Percentiles rank a stretch among this genome's conserved stretches.
Conservation (phyloP, 2,329 filamentous ascomycete genomes). For the Penicillium sp. region DNA sequence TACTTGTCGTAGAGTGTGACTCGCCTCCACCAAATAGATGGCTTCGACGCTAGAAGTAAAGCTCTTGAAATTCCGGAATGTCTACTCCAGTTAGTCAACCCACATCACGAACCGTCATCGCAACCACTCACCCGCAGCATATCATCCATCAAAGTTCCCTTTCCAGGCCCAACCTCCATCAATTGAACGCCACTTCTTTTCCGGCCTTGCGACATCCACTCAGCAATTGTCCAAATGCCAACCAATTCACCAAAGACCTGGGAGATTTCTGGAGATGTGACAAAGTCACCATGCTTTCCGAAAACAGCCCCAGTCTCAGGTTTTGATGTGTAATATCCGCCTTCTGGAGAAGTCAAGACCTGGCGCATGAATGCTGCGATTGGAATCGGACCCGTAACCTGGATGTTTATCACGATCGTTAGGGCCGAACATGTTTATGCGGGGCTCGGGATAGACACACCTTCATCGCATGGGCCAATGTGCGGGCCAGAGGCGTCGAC, state of each 20-base stretch:
- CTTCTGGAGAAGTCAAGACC: slow-evolving; percentile 86
- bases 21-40: slow-evolving; percentile 96
- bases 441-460: slow-evolving; percentile 47
- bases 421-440: not conserved
- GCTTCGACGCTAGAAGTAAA: slow-evolving; percentile 76
- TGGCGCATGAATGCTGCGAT: slow-evolving; percentile 97
- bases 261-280: slow-evolving; percentile 96
- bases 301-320: slow-evolving; percentile 78
- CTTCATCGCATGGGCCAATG: slow-evolving; percentile 80
- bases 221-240: slow-evolving; percentile 90
- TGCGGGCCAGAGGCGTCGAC: slow-evolving; percentile 90
- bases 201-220: slow-evolving; percentile 91
- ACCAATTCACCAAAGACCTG: slow-evolving; percentile 95
- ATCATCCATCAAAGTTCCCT: slow-evolving; percentile 96
- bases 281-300: slow-evolving; percentile 89
- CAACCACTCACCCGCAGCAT: slow-evolving; percentile 72
- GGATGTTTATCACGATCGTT: slow-evolving; percentile 27
- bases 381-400: slow-evolving; percentile 86
- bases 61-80: slow-evolving; percentile 76
- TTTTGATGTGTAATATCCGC: slow-evolving; percentile 88
- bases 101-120: not conserved
- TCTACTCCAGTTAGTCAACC: slow-evolving; percentile 51
- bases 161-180: slow-evolving; percentile 90
- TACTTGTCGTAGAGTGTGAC: slow-evolving; percentile 69
- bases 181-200: slow-evolving; percentile 75